These are phyloP conservation scores for Aurifilum marmelostoma DNA, from an alignment of 2,329 filamentous ascomycete genomes.

Conservation along the genomic window DNA sequence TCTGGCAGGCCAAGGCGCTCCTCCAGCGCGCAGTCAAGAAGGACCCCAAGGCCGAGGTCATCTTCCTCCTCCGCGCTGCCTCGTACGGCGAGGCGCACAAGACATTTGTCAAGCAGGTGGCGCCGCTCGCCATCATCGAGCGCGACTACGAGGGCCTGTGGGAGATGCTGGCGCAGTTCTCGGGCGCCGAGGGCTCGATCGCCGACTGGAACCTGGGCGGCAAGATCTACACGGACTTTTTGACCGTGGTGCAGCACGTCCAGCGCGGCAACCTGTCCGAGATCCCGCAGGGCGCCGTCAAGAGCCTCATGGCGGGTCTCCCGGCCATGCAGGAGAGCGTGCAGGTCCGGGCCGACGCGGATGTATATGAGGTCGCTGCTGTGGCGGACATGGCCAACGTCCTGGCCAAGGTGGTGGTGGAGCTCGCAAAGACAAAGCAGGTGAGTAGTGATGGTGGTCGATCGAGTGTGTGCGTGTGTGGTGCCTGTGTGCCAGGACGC, in stretches of 20 bases:
- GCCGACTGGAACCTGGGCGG: constrained; percentile 79
- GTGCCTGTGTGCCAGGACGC: too few species aligned
- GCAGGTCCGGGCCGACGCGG: constrained; percentile 36
- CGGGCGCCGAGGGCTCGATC: constrained; percentile 61
- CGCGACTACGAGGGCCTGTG: constrained; percentile 74
- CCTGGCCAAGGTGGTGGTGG: constrained; percentile 68
- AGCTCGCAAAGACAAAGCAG: constrained; percentile 57
- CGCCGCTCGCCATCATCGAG: constrained; percentile 79
- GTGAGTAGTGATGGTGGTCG: constrained; percentile 45
- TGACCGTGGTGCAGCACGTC: constrained; percentile 54
- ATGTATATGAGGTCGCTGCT: constrained; percentile 67
- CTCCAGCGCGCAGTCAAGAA: constrained; percentile 75
- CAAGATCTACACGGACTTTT: constrained; percentile 72
- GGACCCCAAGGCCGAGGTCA: constrained; percentile 72
- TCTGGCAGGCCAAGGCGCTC: constrained; percentile 85
- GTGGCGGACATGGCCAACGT: constrained; percentile 80
- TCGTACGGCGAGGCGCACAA: constrained; percentile 81
- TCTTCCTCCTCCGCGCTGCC: constrained; percentile 77
- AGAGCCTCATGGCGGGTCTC: constrained; percentile 60
- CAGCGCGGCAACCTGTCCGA: constrained; percentile 31
- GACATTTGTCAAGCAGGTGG: constrained; percentile 79
- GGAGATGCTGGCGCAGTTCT: constrained; percentile 72
- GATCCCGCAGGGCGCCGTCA: constrained; percentile 50
- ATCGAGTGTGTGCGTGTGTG: constrained; percentile 14
- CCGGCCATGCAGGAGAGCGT: constrained; percentile 55